A percentile compares a stretch with the other conserved stretches of the same genome.
These are phyloP conservation scores for Chionographis japonica DNA, from an alignment of 106 monocot genomes.

Conservation along the genomic window DNA sequence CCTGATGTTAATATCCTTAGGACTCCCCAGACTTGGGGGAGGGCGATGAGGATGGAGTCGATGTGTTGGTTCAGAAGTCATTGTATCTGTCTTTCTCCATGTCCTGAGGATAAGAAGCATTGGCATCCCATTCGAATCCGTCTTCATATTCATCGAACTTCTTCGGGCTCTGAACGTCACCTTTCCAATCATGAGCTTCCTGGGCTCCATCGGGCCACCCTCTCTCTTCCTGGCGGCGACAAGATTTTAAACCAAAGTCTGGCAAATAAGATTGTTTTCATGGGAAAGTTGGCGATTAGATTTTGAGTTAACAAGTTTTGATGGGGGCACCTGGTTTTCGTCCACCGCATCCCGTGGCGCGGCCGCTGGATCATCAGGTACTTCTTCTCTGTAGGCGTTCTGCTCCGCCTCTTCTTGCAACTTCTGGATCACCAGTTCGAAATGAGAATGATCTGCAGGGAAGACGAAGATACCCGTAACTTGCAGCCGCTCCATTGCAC, in stretches of 20 bases:
- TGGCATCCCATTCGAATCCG: not conserved
- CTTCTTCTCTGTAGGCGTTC: slow-evolving; percentile 3
- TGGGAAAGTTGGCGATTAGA: not conserved
- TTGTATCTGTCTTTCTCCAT: not conserved
- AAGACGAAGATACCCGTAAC: not conserved
- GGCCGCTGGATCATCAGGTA: not conserved
- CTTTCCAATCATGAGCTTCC: too few relatives aligned
- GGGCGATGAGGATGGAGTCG: not conserved
- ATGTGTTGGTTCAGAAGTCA: not conserved
- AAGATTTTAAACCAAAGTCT: too few relatives aligned
- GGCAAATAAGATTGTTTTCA: too few relatives aligned
- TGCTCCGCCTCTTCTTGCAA: slow-evolving; percentile 22
- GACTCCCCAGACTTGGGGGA: too few relatives aligned
- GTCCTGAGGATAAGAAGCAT: not conserved
- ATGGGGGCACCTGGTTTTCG: slow-evolving; percentile 10
- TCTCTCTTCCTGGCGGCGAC: too few relatives aligned
- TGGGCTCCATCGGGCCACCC: too few relatives aligned
- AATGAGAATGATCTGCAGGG: slow-evolving; percentile 35
- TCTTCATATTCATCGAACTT: not conserved
- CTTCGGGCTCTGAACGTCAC: too few relatives aligned
- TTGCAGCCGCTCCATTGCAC: too few relatives aligned
- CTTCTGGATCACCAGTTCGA: slow-evolving; percentile 30
- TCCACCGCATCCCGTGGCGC: slow-evolving; percentile 2
- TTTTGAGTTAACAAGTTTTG: not conserved
- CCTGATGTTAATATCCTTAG: too few relatives aligned